Percentiles rank a stretch among this genome's conserved stretches.
Evolutionary conservation across 495 filamentous ascomycete species (phyloP).

Genomic region (Annulohypoxylon bovei): DNA sequence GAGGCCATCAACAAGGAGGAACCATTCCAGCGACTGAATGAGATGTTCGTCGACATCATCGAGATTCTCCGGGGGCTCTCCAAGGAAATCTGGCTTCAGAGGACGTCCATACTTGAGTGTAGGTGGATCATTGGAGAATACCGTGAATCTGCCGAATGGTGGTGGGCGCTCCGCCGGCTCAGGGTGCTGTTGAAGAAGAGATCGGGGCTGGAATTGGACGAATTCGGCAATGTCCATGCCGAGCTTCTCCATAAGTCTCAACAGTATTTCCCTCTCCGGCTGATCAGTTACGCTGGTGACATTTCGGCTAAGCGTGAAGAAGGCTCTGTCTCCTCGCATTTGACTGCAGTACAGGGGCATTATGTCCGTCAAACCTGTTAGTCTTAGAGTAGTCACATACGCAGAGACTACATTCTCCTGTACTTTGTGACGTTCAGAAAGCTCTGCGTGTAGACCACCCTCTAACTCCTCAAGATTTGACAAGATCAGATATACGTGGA

Average conservation of each 20-base stretch:
- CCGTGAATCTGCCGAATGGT: conserved; percentile 55
- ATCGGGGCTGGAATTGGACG: conserved; percentile 62
- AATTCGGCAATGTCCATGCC: conserved; percentile 61
- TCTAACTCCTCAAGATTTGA: conserved; percentile 62
- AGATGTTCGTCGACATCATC: conserved; percentile 70
- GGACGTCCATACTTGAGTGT: conserved; percentile 59
- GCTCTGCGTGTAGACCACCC: conserved; percentile 52
- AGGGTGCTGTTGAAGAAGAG: conserved; percentile 59
- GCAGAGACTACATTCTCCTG: conserved; percentile 76
- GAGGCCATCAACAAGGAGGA: conserved; percentile 73
- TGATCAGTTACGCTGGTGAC: conserved; percentile 62
- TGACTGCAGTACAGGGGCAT: conserved; percentile 89
- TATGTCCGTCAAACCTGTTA: conserved; percentile 73
- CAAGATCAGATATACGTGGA: conserved; percentile 65
- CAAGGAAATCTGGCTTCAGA: conserved; percentile 72
- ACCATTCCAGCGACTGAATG: conserved; percentile 87
- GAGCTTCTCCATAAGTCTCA: conserved; percentile 69
- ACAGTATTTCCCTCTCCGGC: conserved; percentile 62
- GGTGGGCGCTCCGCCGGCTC: conserved; percentile 35
- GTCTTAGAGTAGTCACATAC: conserved; percentile 81
- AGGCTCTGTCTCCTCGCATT: conserved; percentile 61
- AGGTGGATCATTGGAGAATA: conserved; percentile 57
- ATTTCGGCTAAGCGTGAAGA: conserved; percentile 64
- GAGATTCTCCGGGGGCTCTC: conserved; percentile 63
- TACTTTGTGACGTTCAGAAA: conserved; percentile 41